Conservation (phyloP, 345 rosid genomes). For the Brassica juncea region DNA sequence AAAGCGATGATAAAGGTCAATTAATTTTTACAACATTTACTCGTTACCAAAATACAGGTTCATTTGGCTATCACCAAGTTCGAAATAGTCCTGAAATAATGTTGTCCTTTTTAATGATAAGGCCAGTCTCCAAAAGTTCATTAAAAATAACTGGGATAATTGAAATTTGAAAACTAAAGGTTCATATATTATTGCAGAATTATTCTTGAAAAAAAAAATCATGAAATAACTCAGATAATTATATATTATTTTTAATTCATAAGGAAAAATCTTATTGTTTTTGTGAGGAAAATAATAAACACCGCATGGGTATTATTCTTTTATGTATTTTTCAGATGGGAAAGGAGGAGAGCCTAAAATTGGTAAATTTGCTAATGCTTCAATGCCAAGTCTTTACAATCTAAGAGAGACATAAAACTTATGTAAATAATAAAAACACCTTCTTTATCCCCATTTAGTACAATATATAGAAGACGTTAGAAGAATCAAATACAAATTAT, state of each 20-base stretch:
- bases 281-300: not conserved
- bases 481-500: not conserved
- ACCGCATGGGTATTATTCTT: conserved; percentile 31
- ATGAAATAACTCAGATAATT: too few relatives aligned
- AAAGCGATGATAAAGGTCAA: not conserved
- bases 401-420: conserved; percentile 17
- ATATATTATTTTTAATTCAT: too few relatives aligned
- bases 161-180: not conserved
- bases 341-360: conserved; percentile 29
- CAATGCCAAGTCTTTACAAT: conserved; percentile 35
- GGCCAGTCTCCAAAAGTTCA: not conserved
- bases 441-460: conserved; percentile 14
- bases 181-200: not conserved
- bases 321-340: conserved; percentile 25
- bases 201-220: too few relatives aligned
- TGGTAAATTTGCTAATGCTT: conserved; percentile 31
- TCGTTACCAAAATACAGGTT: too few relatives aligned
- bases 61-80: not conserved
- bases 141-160: not conserved
- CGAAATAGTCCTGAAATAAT: not conserved
- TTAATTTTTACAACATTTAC: not conserved
- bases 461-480: not conserved
- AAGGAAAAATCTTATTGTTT: not conserved
- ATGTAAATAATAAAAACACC: conserved; percentile 17
- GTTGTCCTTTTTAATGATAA: not conserved